These are phyloP conservation scores for Microdochium paspali DNA, from an alignment of 2,329 filamentous ascomycete species.

Conservation along the genomic window DNA sequence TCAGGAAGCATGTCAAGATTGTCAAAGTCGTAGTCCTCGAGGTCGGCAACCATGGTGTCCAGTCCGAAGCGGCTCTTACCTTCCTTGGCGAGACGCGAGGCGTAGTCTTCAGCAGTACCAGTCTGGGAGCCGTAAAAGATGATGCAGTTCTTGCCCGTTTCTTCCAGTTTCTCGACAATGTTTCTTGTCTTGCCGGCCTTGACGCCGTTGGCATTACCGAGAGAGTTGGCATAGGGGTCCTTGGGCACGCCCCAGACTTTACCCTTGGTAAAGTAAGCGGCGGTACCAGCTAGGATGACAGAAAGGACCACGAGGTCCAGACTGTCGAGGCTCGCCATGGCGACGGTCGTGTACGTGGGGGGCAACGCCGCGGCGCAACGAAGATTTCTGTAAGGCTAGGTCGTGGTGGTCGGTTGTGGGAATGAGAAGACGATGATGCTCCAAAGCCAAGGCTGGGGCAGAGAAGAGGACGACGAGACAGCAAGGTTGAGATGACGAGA, in stretches of 20 bases:
- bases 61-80: constrained; percentile 92
- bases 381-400: background rate
- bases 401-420: no score
- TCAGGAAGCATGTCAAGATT: constrained; percentile 81
- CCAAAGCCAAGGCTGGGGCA: no score
- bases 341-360: constrained; percentile 15
- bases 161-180: constrained; percentile 92
- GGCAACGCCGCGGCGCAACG: background rate
- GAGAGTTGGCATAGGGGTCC: constrained; percentile 75
- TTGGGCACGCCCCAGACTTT: constrained; percentile 84
- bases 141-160: constrained; percentile 92
- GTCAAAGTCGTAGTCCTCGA: constrained; percentile 96
- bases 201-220: constrained; percentile 57
- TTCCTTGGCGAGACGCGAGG: constrained; percentile 91
- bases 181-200: constrained; percentile 83
- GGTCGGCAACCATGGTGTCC: constrained; percentile 95
- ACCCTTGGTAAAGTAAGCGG: constrained; percentile 97
- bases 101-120: constrained; percentile 96
- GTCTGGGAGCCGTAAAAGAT: constrained; percentile 99
- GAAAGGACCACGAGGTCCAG: constrained; percentile 89
- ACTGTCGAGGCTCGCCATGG: constrained; percentile 93
- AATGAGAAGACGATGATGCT: background rate
- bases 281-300: constrained; percentile 72
- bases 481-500: background rate
- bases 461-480: background rate